phyloP scores from a whole-genome alignment of 768 basidiomycete species.

The Suillus alpinus region DNA sequence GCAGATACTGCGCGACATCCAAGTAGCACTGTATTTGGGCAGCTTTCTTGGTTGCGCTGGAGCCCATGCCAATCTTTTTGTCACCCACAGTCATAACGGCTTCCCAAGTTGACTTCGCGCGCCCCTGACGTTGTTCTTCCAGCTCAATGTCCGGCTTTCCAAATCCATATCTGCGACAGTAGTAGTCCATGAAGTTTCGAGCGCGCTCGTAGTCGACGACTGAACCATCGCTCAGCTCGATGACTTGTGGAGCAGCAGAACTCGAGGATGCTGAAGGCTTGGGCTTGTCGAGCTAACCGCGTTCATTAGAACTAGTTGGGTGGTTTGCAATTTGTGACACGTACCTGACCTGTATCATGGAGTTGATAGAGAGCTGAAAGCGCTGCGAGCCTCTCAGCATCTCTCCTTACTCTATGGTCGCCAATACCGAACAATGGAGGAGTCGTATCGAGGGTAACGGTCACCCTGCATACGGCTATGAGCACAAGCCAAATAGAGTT shows the following conservation, averaged over 20 bases:
- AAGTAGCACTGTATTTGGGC: slow-evolving; percentile 75
- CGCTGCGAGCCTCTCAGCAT: slow-evolving; percentile 74
- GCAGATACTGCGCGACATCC: slow-evolving; percentile 85
- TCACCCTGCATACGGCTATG: slow-evolving; percentile 14
- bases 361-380: slow-evolving; percentile 74
- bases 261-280: slow-evolving; percentile 12
- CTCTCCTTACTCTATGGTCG: slow-evolving; percentile 54
- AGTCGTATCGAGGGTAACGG: slow-evolving; percentile 25
- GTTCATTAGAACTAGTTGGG: slow-evolving; percentile 1
- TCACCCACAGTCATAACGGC: slow-evolving; percentile 75
- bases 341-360: slow-evolving; percentile 57
- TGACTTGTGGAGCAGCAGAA: slow-evolving; percentile 16
- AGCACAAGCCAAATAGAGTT: not conserved
- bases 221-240: slow-evolving; percentile 59
- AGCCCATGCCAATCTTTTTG: slow-evolving; percentile 79
- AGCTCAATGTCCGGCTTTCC: slow-evolving; percentile 69
- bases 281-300: slow-evolving; percentile 28
- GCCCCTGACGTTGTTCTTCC: slow-evolving; percentile 31
- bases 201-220: slow-evolving; percentile 68
- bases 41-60: slow-evolving; percentile 63
- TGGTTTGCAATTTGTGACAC: slow-evolving; percentile 27
- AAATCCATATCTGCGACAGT: slow-evolving; percentile 78
- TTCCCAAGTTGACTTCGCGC: slow-evolving; percentile 49
- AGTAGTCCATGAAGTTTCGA: slow-evolving; percentile 92
- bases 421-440: slow-evolving; percentile 56